phyloP scores from a whole-genome alignment of 1,284 basidiomycete genomes.

The Pyrrhoderma lamaoense region DNA sequence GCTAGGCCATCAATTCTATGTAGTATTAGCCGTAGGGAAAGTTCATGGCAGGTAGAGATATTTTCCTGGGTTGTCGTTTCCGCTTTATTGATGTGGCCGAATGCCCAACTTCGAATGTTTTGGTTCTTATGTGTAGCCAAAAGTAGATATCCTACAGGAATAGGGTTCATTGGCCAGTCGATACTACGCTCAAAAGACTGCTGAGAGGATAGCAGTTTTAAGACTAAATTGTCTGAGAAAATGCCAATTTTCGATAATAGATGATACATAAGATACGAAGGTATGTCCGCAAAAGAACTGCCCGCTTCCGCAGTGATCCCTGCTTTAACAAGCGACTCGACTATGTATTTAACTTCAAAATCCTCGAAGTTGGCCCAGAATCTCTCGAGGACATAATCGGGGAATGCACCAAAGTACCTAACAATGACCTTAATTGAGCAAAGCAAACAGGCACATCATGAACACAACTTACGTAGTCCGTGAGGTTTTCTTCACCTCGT shows the following conservation, averaged over 20 bases:
- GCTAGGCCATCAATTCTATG: conserved; percentile 39
- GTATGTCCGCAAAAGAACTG: conserved; percentile 33
- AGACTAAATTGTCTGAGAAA: conserved; percentile 45
- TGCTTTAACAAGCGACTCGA: conserved; percentile 36
- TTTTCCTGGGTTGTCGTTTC: too few relatives aligned
- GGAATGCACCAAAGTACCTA: conserved; percentile 65
- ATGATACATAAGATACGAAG: conserved; percentile 53
- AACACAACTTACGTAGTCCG: conserved; percentile 51
- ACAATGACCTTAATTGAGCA: not conserved
- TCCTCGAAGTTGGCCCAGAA: conserved; percentile 63
- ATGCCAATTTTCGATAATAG: conserved; percentile 59
- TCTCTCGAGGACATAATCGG: conserved; percentile 36
- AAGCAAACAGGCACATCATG: not conserved
- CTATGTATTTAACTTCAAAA: conserved; percentile 54
- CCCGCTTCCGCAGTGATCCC: conserved; percentile 26
- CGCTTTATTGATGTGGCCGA: conserved; percentile 30
- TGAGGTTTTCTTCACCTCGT: conserved; percentile 49
- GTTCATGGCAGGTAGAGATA: conserved; percentile 40
- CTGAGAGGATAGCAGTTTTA: conserved; percentile 36
- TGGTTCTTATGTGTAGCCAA: conserved; percentile 46
- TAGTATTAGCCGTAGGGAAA: conserved; percentile 38
- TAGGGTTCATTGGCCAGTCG: conserved; percentile 49
- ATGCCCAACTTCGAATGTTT: conserved; percentile 54
- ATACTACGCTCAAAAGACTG: conserved; percentile 32
- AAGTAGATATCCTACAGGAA: conserved; percentile 53